These are phyloP conservation scores for Cryptococcus floricola DNA, from an alignment of 1,284 basidiomycete species.

Conservation along the genomic window DNA sequence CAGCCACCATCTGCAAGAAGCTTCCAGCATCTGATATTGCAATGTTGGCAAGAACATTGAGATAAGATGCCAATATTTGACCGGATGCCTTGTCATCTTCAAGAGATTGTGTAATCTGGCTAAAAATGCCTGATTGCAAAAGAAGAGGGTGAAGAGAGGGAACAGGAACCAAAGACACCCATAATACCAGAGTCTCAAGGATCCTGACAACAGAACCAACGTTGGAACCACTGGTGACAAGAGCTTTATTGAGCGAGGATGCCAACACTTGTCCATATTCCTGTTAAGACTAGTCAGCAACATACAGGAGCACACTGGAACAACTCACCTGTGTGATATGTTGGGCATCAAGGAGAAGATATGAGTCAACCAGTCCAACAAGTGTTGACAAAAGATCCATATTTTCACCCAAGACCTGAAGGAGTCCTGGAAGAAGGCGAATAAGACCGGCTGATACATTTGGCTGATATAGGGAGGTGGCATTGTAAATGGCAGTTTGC, in stretches of 20 bases:
- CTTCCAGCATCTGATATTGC: slow-evolving; percentile 38
- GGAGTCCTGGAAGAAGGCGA: slow-evolving; percentile 64
- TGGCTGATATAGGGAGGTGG: slow-evolving; percentile 56
- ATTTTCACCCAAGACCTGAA: slow-evolving; percentile 63
- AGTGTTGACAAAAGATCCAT: slow-evolving; percentile 70
- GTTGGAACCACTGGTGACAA: slow-evolving; percentile 29
- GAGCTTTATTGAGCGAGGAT: slow-evolving; percentile 30
- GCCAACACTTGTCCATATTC: slow-evolving; percentile 30
- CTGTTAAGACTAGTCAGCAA: slow-evolving; percentile 12
- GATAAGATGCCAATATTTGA: slow-evolving; percentile 41
- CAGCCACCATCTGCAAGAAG: slow-evolving; percentile 40
- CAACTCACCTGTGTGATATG: slow-evolving; percentile 61
- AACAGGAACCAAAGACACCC: slow-evolving; percentile 33
- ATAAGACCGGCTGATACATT: slow-evolving; percentile 53
- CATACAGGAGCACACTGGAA: neutral
- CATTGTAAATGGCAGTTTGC: slow-evolving; percentile 68
- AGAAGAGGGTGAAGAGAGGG: slow-evolving; percentile 31
- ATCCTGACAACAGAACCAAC: slow-evolving; percentile 24
- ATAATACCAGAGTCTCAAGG: slow-evolving; percentile 33
- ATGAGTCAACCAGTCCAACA: slow-evolving; percentile 70
- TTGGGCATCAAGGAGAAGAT: slow-evolving; percentile 67
- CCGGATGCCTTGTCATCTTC: slow-evolving; percentile 49
- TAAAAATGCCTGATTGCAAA: slow-evolving; percentile 42
- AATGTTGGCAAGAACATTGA: slow-evolving; percentile 41
- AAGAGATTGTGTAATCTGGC: slow-evolving; percentile 37